Evolutionary conservation across 768 basidiomycete genomes (phyloP).

Genomic region (Russula ochroleuca): DNA sequence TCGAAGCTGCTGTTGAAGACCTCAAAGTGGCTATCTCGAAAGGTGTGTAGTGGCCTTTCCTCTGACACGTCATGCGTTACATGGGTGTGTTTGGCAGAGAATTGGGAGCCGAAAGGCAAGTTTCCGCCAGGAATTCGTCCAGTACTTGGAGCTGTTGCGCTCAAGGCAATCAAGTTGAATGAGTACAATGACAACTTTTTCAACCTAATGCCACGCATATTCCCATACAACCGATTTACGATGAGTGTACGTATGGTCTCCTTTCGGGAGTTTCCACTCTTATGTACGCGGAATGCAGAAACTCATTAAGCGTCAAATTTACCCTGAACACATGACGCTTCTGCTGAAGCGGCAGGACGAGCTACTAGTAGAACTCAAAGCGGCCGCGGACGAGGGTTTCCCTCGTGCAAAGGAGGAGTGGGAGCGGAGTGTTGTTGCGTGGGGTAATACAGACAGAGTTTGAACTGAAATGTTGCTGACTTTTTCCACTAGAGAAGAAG

Average conservation of each 20-base stretch:
- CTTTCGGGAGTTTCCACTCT: background rate
- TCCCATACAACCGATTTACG: slow-evolving; percentile 94
- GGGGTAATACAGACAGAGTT: slow-evolving; percentile 45
- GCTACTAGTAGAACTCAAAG: slow-evolving; percentile 57
- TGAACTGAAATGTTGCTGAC: background rate
- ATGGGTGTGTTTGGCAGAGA: slow-evolving; percentile 43
- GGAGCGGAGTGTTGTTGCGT: slow-evolving; percentile 62
- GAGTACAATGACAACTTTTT: slow-evolving; percentile 94
- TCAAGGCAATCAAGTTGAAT: slow-evolving; percentile 75
- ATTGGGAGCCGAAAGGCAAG: slow-evolving; percentile 78
- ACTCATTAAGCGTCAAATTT: slow-evolving; percentile 89
- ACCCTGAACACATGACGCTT: slow-evolving; percentile 62
- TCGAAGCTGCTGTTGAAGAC: slow-evolving; percentile 57
- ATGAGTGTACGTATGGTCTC: slow-evolving; percentile 61
- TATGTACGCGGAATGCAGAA: slow-evolving; percentile 48
- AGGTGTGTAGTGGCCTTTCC: slow-evolving; percentile 38
- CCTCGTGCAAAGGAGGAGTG: slow-evolving; percentile 69
- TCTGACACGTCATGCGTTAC: background rate
- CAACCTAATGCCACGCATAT: slow-evolving; percentile 76
- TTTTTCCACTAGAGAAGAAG: slow-evolving; percentile 42
- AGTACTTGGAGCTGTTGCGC: slow-evolving; percentile 60
- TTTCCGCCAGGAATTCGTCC: slow-evolving; percentile 84
- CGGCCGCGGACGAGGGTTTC: slow-evolving; percentile 61
- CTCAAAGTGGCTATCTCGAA: slow-evolving; percentile 57
- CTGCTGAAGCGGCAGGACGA: slow-evolving; percentile 65